These are phyloP conservation scores for Apiosordaria backusii DNA, from an alignment of 495 filamentous ascomycete species.

Conservation along the genomic window DNA sequence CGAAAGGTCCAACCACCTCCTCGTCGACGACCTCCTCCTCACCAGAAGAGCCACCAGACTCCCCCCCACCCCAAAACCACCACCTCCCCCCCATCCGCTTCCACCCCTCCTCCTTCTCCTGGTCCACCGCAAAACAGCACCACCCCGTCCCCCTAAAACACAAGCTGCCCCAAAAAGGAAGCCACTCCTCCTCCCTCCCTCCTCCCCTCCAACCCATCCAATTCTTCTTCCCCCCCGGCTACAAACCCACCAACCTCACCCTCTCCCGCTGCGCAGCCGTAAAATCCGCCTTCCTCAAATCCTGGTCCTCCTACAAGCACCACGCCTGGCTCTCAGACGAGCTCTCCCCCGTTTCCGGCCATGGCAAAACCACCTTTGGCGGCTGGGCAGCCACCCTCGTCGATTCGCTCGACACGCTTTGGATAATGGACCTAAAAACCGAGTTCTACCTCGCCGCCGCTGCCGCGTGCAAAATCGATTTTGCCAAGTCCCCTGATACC, in stretches of 20 bases:
- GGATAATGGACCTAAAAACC: constrained; percentile 80
- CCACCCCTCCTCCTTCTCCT: constrained; percentile 39
- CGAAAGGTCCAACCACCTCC: too few relatives aligned
- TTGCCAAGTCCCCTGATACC: constrained; percentile 56
- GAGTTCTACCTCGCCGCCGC: constrained; percentile 74
- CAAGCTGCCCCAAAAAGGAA: too few relatives aligned
- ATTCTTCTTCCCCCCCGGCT: constrained; percentile 31
- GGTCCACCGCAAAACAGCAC: constrained; percentile 32
- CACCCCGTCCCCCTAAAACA: constrained; percentile 34
- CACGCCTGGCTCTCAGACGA: constrained; percentile 77
- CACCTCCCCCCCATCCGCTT: neutral
- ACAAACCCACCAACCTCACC: constrained; percentile 25
- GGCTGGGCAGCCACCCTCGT: constrained; percentile 92
- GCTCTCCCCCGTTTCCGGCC: constrained; percentile 57
- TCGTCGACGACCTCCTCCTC: too few relatives aligned
- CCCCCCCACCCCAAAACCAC: neutral
- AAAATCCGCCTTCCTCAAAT: constrained; percentile 61
- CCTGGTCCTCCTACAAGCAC: constrained; percentile 70
- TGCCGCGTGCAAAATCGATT: constrained; percentile 67
- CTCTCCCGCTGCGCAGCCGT: constrained; percentile 40
- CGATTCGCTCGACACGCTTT: constrained; percentile 78
- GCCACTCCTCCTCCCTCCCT: constrained; percentile 32
- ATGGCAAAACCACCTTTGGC: constrained; percentile 63
- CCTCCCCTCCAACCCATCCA: constrained; percentile 34
- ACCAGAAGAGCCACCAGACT: neutral